Percentiles rank a stretch among this genome's conserved stretches.
phyloP scores from a whole-genome alignment of 345 rosid genomes.

The Populus ilicifolia region DNA sequence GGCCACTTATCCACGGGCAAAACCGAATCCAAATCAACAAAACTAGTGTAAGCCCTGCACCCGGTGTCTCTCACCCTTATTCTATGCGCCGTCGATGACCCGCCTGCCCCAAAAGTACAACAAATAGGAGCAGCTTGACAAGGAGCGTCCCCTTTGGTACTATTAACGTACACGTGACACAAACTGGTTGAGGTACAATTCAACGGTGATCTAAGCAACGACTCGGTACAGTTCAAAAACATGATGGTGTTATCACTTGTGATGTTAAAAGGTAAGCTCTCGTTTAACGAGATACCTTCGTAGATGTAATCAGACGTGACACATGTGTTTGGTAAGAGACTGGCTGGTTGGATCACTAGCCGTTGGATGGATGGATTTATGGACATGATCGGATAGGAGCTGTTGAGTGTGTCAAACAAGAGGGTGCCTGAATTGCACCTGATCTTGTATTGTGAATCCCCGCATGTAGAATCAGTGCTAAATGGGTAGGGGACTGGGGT shows the following conservation, averaged over 20 bases:
- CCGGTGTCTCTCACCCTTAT: slow-evolving; percentile 33
- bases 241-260: slow-evolving; percentile 43
- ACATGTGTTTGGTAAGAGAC: slow-evolving; percentile 31
- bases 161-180: slow-evolving; percentile 39
- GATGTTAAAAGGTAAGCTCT: slow-evolving; percentile 43
- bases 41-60: slow-evolving; percentile 46
- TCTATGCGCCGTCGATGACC: slow-evolving; percentile 35
- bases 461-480: slow-evolving; percentile 27
- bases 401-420: slow-evolving; percentile 32
- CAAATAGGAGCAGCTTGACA: slow-evolving; percentile 33
- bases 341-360: slow-evolving; percentile 35
- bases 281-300: slow-evolving; percentile 32
- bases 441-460: slow-evolving; percentile 28
- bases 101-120: slow-evolving; percentile 35
- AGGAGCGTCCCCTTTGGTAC: not conserved
- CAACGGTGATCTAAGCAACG: slow-evolving; percentile 31
- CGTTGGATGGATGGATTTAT: slow-evolving; percentile 29
- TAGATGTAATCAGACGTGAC: slow-evolving; percentile 26
- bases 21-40: slow-evolving; percentile 34
- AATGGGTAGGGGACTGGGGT: slow-evolving; percentile 32
- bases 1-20: slow-evolving; percentile 39
- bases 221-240: slow-evolving; percentile 37
- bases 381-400: slow-evolving; percentile 38
- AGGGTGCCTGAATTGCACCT: slow-evolving; percentile 18
- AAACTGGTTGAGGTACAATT: slow-evolving; percentile 36